Evolutionary conservation across 192 early-diverging fungal genomes (phyloP), one percentile per base, ranked within the genome.

Genomic region (Phycomyces nitens): DNA sequence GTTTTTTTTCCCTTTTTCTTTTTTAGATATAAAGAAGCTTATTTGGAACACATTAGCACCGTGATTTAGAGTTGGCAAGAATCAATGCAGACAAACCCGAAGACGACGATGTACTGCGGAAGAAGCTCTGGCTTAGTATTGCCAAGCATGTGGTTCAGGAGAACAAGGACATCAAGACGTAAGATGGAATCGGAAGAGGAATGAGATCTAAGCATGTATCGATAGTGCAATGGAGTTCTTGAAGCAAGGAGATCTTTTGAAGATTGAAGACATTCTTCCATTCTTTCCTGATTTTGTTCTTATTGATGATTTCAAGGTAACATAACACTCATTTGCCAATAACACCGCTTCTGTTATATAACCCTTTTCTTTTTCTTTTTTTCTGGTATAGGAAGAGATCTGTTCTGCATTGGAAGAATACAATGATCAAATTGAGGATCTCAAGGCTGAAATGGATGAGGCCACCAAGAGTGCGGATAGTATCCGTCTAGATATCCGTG

Each of bases 241-340:
- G 57, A 82, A 84, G 47, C 80, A 89, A 51, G 88, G 90, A 18
- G 89, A 95, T 42, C 67, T 95, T 9, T 75, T 96, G 27, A 93
- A 92, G 55, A 92, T 99, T 50, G 95, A 96, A 70, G 94, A 99
- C 74, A 91, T 99, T 56, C 75, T 99, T 58, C 94, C 92, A 1
- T 95, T 90, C 68, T 99, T 99, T 71, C 97, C 96, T 0, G 97
- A 97, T 65, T 97, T 98, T 79, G 91, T 95, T 0, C 80, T 92
- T 0, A 98, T 99, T 70, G 93, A 99, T 66, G 91, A 97, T 69
- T 96, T 99, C 76, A 98, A 98, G 76, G 76, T 79, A 69, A 40
- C 12, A 9, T 10, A 4, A 47, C 11, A 47, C 12, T 18, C 44
- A 6, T 47, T 18, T 18, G 12, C 0, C 10, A 22, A 52, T 50